Base-by-base conservation (phyloP, 2,329 filamentous ascomycete genomes). In the Talaromyces sp. region DNA sequence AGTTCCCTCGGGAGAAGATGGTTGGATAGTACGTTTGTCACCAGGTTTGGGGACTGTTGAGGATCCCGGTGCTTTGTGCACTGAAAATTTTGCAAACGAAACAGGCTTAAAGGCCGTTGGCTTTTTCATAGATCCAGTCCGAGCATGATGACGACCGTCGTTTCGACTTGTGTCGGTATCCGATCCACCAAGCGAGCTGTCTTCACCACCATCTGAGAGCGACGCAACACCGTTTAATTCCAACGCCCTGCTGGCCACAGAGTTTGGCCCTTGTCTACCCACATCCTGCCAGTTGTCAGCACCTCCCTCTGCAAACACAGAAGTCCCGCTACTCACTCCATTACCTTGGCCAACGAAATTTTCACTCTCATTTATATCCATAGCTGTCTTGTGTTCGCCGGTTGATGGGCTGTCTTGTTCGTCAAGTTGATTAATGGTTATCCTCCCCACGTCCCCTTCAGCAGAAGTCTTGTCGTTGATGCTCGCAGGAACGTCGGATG, bases 401-500 rank as follows among this genome's bases (percentile, higher is more conserved):
- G 65, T 63, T 54, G 66, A 68, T 62, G 64, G 65, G 57, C 71
- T 70, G 62, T 66, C 63, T 66, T 71, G 66, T 59, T 67, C 70
- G 57, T 68, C 70, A 59, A 70, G 69, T 70, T 72, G 70, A 74
- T 73, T 77, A 71, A 76, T 68, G 71, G 74, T 74, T 66, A 70
- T 73, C 70, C 73, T 73, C 75, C 71, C 75, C 71, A 69, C 75
- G 73, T 78, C 77, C 74, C 76, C 78, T 78, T 78, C 79, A 81
- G 82, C 82, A 81, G 80, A 72, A 71, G 69, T 69, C 68, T 79
- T 78, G 76, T 79, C 80, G 78, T 81, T 80, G 78, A 79, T 82
- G 81, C 79, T 82, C 82, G 83, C 84, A 87, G 82, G 81, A 79
- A 81, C 84, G 85, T 86, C 85, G 84, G 85, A 85, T 80, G 84